Evolutionary conservation across 306 rosid genomes (phyloP), one percentile per base, ranked within the genome.

Genomic region (Prunus campanulata): DNA sequence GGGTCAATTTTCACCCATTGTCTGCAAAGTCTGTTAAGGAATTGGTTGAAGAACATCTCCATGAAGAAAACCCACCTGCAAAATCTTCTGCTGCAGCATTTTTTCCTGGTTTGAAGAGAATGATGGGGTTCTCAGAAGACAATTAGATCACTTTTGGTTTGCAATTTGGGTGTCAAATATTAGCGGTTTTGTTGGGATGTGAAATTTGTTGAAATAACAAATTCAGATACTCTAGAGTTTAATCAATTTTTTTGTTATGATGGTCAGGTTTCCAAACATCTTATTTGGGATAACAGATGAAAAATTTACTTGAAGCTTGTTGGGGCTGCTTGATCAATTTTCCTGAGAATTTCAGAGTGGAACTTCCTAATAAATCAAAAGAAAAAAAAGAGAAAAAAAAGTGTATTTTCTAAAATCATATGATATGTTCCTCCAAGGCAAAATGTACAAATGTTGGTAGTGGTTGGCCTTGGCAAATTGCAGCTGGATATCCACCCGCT

Each of bases 21-120:
- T 91, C 98, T 11, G 85, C 87, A 2, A 91, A 76, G 64, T 89
- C 90, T 48, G 87, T 88, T 0, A 86, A 82, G 75, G 85, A 89
- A 27, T 82, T 94, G 97, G 82, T 93, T 16, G 96, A 93, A 20
- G 93, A 93, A 72, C 83, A 88, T 81, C 74, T 93, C 10, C 55
- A 10, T 6, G 85, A 84, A 16, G 83, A 76, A 54, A 80, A 77
- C 44, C 78, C 80, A 15, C 79, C 89, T 30, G 44, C 68, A 6
- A 62, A 67, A 0, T 68, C 87, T 70, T 73, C 81, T 74, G 54
- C 57, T 35, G 71, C 88, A 2, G 49, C 56, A 8, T 64, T 78
- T 30, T 73, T 89, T 73, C 84, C 89, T 2, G 82, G 81, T 39
- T 74, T 93, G 72, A 72, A 72, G 71, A 81, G 79, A 68, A 74